Base-by-base conservation (phyloP, 805 yeast species). In the Clavispora asparagi region DNA sequence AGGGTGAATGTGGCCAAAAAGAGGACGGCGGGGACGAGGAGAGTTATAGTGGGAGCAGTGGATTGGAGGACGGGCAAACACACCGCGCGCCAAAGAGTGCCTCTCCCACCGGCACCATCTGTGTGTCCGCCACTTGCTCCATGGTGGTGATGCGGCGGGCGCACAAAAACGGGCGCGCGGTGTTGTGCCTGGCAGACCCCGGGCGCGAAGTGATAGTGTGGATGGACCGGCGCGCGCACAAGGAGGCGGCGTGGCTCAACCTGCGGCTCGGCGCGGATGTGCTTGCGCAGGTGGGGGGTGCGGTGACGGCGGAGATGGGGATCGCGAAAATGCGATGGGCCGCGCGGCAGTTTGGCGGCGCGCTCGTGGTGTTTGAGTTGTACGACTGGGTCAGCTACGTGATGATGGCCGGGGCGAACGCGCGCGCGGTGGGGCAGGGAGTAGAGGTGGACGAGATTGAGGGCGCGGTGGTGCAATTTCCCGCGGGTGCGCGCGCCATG, bases 41-140 rank as follows among this genome's bases (percentile, higher is more conserved):
- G 23, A 19, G 3, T 19, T 19, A 3, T 19, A 5, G 23, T 5
- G 23, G 23, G 23, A 19, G 23, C 23, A 19, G 23, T 19, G 23
- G 5, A 19, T 3, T 19, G 23, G 23, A 19, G 23, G 23, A 19
- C 23, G 23, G 23, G 23, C n/a, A n/a, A n/a, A n/a, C n/a, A n/a
- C n/a, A n/a, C n/a, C n/a, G n/a, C n/a, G n/a, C n/a, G n/a, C 23
- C 23, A 19, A 19, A 19, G 23, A 19, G 5, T 19, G 23, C 5
- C 23, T 19, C 23, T 19, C 5, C 39, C 7, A 9, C 44, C 62
- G 35, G 39, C 32, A 13, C 63, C 69, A 1, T 58, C 71, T 28
- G 70, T 6, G 68, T 76, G 7, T 72, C 79, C 1, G 84, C 85
- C 4, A 81, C 86, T 1, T 81, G 86, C 49, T 80, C 85, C 0